Conservation (phyloP, 805 yeast species). For the Metschnikowia similis region DNA sequence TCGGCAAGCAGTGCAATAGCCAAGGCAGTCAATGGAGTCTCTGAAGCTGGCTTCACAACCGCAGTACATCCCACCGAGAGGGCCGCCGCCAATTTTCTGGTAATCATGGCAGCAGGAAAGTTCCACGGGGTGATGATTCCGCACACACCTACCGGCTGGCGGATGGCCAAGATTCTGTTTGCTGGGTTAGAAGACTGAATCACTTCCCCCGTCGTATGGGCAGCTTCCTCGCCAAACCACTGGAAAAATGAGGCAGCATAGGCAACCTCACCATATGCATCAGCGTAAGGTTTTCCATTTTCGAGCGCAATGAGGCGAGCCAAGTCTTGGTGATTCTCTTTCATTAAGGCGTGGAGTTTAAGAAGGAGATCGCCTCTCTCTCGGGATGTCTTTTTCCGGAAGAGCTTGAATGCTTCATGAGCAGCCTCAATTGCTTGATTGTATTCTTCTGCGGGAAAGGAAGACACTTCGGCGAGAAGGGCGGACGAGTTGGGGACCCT, state of each 20-base stretch:
- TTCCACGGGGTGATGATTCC: conserved; percentile 84
- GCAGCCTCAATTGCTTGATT: conserved; percentile 58
- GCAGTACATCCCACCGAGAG: conserved; percentile 77
- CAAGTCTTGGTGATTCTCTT: conserved; percentile 58
- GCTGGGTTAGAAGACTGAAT: conserved; percentile 50
- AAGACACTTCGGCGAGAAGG: conserved; percentile 51
- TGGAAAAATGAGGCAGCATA: conserved; percentile 76
- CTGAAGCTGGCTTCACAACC: conserved; percentile 72
- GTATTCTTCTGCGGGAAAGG: conserved; percentile 45
- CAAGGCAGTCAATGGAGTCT: conserved; percentile 70
- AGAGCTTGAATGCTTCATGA: conserved; percentile 45
- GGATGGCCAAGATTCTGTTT: conserved; percentile 51
- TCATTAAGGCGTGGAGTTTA: conserved; percentile 50
- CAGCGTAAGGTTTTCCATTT: conserved; percentile 70
- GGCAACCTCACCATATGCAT: conserved; percentile 65
- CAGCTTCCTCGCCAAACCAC: conserved; percentile 87
- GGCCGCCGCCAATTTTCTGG: conserved; percentile 72
- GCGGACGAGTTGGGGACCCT: conserved; percentile 37
- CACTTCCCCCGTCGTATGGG: conserved; percentile 62
- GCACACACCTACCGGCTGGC: conserved; percentile 79
- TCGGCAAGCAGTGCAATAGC: conserved; percentile 59
- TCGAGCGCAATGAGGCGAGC: conserved; percentile 63
- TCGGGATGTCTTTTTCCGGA: conserved; percentile 53
- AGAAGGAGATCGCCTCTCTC: conserved; percentile 51
- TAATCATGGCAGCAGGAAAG: conserved; percentile 76